Evolutionary conservation across 2,329 filamentous ascomycete species (phyloP).

Genomic region (Calonectria honghensis): DNA sequence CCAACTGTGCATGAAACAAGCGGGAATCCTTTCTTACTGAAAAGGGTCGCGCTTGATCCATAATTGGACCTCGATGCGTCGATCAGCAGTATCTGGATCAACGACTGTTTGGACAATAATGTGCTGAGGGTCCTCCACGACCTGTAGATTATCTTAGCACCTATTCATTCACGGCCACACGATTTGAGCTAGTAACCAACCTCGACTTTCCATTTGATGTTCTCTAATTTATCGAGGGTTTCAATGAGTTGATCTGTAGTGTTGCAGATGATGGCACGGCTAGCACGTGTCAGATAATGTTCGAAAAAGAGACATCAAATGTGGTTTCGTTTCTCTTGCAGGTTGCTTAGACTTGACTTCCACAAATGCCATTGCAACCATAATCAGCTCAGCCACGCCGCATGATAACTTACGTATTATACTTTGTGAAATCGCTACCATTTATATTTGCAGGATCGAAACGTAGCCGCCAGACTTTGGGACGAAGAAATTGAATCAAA

Average conservation of each 20-base stretch:
- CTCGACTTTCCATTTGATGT: not conserved
- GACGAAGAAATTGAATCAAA: constrained; percentile 3
- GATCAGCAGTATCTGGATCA: not conserved
- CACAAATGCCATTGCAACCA: not conserved
- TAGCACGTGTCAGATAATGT: not conserved
- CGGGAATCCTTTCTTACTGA: not conserved
- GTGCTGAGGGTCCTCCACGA: not conserved
- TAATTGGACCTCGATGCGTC: not conserved
- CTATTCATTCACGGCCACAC: not conserved
- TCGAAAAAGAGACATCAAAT: not conserved
- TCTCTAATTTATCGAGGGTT: not conserved
- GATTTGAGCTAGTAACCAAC: not conserved
- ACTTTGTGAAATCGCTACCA: constrained; percentile 7
- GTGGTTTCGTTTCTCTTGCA: not conserved
- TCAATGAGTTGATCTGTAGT: not conserved
- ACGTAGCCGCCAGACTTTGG: not conserved
- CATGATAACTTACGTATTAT: constrained; percentile 3
- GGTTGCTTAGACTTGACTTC: not conserved
- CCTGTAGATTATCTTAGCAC: not conserved
- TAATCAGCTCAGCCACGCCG: not conserved
- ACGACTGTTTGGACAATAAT: constrained; percentile 5
- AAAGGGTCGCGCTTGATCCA: constrained; percentile 12
- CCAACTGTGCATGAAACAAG: no score
- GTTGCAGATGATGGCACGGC: constrained; percentile 2
- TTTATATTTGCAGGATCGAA: constrained; percentile 3